These are phyloP conservation scores for Acanthamoeba sp. DNA, from an alignment of 208 protist species.

Conservation along the genomic window DNA sequence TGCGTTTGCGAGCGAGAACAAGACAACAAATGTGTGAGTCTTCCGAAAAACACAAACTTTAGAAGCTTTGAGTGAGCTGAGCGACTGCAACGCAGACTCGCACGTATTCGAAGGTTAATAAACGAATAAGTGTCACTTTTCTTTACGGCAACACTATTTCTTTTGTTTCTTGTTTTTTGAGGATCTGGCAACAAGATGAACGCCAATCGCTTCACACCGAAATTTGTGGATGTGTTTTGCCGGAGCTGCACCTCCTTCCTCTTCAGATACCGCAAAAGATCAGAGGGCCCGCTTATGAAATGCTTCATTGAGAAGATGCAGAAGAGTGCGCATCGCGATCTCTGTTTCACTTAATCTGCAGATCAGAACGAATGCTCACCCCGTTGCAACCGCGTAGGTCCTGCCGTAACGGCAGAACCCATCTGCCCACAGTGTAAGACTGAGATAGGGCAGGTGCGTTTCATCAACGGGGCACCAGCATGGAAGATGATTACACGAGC, in stretches of 20 bases:
- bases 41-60: too few relatives aligned
- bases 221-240: conserved; percentile 60
- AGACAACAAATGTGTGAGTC: too few relatives aligned
- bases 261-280: conserved; percentile 39
- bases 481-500: conserved; percentile 12
- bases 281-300: conserved; percentile 21
- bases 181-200: background rate
- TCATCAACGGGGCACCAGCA: conserved; percentile 36
- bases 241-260: conserved; percentile 3
- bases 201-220: conserved; percentile 27
- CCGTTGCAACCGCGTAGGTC: background rate
- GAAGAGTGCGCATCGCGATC: background rate
- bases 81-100: too few relatives aligned
- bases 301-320: conserved; percentile 61
- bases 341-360: background rate
- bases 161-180: background rate
- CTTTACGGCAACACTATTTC: background rate
- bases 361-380: background rate
- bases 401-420: background rate
- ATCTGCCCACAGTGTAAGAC: conserved; percentile 33
- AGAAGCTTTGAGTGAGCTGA: too few relatives aligned
- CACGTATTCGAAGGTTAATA: too few relatives aligned
- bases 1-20: too few relatives aligned
- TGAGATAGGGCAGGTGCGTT: background rate
- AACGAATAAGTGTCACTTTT: background rate